Conservation (phyloP, 331 rosid species). For the Pyrus hybrid region DNA sequence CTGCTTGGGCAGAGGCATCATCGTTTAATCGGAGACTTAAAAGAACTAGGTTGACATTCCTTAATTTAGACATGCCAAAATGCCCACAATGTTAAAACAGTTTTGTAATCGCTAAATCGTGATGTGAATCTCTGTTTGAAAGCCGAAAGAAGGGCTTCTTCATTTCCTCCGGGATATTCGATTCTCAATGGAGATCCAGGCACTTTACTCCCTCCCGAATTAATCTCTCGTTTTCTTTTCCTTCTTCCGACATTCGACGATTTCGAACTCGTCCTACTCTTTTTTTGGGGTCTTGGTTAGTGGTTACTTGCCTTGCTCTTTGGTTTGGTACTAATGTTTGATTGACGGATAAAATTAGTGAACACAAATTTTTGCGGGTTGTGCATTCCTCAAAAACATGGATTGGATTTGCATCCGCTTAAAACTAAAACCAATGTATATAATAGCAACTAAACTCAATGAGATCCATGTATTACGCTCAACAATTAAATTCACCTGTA, state of each 20-base stretch:
- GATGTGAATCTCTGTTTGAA: slow-evolving; percentile 27
- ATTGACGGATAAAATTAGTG: too few relatives aligned
- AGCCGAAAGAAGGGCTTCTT: slow-evolving; percentile 7
- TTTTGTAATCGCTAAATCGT: slow-evolving; percentile 10
- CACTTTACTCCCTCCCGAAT: neutral
- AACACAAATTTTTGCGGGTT: too few relatives aligned
- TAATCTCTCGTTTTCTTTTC: too few relatives aligned
- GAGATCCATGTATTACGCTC: too few relatives aligned
- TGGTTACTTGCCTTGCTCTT: too few relatives aligned
- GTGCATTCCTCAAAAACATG: too few relatives aligned
- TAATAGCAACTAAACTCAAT: too few relatives aligned
- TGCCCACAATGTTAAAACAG: slow-evolving; percentile 6
- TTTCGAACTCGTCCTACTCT: neutral
- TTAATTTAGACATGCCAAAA: slow-evolving; percentile 2
- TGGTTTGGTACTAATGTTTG: too few relatives aligned
- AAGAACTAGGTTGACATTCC: slow-evolving; percentile 7
- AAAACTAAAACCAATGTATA: too few relatives aligned
- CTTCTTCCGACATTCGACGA: neutral
- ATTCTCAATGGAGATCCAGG: neutral
- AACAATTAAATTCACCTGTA: too few relatives aligned
- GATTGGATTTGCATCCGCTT: too few relatives aligned
- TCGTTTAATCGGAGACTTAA: slow-evolving; percentile 22
- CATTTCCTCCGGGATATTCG: neutral
- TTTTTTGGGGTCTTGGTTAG: too few relatives aligned
- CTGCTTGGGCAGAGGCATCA: slow-evolving; percentile 16